Evolutionary conservation across 208 protist species (phyloP).

Genomic region (Acanthamoeba castellanii): DNA sequence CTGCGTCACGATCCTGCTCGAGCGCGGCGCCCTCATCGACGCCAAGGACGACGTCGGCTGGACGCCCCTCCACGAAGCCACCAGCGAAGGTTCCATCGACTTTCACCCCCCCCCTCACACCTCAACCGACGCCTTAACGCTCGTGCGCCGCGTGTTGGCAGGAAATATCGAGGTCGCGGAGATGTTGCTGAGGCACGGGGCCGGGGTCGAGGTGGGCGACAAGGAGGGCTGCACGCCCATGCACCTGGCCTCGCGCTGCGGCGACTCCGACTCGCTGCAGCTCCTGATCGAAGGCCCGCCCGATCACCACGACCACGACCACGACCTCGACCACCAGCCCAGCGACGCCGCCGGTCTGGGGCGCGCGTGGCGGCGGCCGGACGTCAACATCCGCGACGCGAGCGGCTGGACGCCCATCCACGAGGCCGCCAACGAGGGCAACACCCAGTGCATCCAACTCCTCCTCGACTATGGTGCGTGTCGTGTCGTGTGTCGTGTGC

Average conservation of each 20-base stretch:
- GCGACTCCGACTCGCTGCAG: background rate
- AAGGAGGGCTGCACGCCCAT: slow-evolving; percentile 64
- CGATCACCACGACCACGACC: background rate
- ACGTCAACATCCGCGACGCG: slow-evolving; percentile 15
- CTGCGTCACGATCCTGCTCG: slow-evolving; percentile 17
- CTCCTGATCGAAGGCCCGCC: background rate
- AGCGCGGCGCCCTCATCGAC: background rate
- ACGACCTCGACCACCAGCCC: too few relatives aligned
- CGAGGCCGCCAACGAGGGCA: slow-evolving; percentile 65
- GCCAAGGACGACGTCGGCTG: slow-evolving; percentile 15
- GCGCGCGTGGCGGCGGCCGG: background rate
- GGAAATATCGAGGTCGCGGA: slow-evolving; percentile 7
- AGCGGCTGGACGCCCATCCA: slow-evolving; percentile 57
- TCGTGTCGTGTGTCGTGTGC: too few relatives aligned
- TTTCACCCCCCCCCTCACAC: too few relatives aligned
- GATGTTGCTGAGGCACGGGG: background rate
- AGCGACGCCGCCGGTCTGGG: background rate
- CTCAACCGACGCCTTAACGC: too few relatives aligned
- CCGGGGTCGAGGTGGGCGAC: slow-evolving; percentile 22
- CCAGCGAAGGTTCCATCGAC: slow-evolving; percentile 59
- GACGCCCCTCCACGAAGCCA: slow-evolving; percentile 51
- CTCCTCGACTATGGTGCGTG: too few relatives aligned
- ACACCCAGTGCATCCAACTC: slow-evolving; percentile 52
- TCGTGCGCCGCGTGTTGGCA: too few relatives aligned
- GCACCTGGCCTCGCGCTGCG: slow-evolving; percentile 42